A percentile compares a stretch with the other conserved stretches of the same genome.
phyloP scores from a whole-genome alignment of 2,329 filamentous ascomycete genomes.

The Colletotrichum sp. region DNA sequence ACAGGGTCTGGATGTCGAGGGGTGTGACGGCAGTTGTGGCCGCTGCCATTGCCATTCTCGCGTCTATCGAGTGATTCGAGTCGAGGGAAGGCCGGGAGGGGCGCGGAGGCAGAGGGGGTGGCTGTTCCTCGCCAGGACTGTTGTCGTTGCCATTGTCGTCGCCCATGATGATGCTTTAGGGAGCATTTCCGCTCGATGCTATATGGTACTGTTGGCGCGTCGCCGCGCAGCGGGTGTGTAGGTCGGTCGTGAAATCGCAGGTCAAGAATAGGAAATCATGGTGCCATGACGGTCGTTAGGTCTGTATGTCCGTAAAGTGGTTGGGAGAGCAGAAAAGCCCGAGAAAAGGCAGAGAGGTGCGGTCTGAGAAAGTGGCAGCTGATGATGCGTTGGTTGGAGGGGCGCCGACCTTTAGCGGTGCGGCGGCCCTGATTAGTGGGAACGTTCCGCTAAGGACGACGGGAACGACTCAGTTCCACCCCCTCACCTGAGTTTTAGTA shows the following conservation, averaged over 20 bases:
- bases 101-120: conserved; percentile 62
- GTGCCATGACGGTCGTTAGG: background rate
- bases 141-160: conserved; percentile 29
- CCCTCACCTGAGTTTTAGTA: background rate
- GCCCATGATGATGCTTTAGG: conserved; percentile 32
- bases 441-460: conserved; percentile 5
- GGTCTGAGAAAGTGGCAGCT: background rate
- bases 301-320: background rate
- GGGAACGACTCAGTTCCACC: background rate
- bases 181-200: conserved; percentile 16
- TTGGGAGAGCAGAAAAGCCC: background rate
- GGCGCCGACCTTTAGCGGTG: conserved; percentile 9
- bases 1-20: conserved; percentile 79
- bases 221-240: background rate
- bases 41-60: conserved; percentile 48
- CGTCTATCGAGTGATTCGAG: conserved; percentile 34
- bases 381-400: background rate
- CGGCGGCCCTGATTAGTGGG: conserved; percentile 13
- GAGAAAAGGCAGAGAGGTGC: background rate
- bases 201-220: background rate
- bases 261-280: background rate
- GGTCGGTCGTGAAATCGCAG: background rate
- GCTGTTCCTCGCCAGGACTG: conserved; percentile 38
- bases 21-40: conserved; percentile 87
- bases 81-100: conserved; percentile 41